These are phyloP conservation scores for Reutealis trisperma DNA, from an alignment of 345 rosid species.

Conservation along the genomic window DNA sequence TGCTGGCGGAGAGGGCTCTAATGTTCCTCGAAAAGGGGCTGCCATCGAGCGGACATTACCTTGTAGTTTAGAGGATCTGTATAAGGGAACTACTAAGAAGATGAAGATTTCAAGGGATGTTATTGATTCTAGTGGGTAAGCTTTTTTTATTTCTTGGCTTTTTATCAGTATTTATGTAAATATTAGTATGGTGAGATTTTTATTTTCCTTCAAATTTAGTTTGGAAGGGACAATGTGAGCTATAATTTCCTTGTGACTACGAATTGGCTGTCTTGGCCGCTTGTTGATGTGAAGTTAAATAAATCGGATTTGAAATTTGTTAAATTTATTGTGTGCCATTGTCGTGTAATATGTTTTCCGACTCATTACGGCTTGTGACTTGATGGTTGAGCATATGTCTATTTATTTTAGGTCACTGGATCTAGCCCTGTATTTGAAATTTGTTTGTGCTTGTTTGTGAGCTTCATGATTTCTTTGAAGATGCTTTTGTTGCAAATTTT, in stretches of 20 bases:
- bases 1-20: conserved; percentile 46
- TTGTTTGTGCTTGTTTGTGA: not conserved
- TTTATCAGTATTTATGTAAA: not conserved
- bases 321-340: not conserved
- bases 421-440: not conserved
- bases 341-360: not conserved
- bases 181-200: no score
- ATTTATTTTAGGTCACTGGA: not conserved
- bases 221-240: no score
- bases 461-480: not conserved
- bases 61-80: conserved; percentile 89
- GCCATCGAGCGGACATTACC: conserved; percentile 74
- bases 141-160: not conserved
- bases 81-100: conserved; percentile 81
- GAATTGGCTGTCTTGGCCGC: not conserved
- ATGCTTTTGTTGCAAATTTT: not conserved
- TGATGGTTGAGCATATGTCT: not conserved
- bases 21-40: conserved; percentile 59
- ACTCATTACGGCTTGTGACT: not conserved
- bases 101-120: conserved; percentile 91
- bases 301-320: not conserved
- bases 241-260: no score
- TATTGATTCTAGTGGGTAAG: conserved; percentile 64
- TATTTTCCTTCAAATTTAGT: no score
- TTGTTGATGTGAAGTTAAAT: not conserved